Evolutionary conservation across 163 green algal species (phyloP).

Genomic region (Prototheca wickerhamii): DNA sequence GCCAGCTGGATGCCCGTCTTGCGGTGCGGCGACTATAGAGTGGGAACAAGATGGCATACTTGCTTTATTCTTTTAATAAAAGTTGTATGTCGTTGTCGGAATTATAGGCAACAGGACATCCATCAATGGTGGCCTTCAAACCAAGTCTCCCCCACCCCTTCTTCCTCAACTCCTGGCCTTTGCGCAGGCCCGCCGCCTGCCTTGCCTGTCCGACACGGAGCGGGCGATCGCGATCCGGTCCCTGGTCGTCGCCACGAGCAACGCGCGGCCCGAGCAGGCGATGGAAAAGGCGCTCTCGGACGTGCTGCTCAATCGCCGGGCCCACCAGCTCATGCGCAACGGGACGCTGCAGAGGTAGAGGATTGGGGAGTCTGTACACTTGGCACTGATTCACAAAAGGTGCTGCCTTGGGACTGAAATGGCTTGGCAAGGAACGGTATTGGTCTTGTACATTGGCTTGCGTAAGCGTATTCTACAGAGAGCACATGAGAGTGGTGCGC

Average conservation of each 20-base stretch:
- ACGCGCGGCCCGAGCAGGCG: constrained; percentile 7
- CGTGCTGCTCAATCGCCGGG: constrained; percentile 1
- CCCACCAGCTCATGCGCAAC: background rate
- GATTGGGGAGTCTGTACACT: too few relatives aligned
- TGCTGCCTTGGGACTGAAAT: too few relatives aligned
- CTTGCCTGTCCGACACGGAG: background rate
- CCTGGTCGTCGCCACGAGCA: constrained; percentile 18
- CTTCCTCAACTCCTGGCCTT: too few relatives aligned
- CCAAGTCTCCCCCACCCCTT: background rate
- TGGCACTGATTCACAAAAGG: too few relatives aligned
- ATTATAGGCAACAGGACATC: too few relatives aligned
- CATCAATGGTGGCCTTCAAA: too few relatives aligned
- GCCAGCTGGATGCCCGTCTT: background rate
- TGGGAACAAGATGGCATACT: background rate
- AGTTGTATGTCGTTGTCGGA: background rate
- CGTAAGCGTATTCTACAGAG: too few relatives aligned
- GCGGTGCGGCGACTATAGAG: background rate
- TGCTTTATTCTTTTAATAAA: background rate
- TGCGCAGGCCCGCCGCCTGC: background rate
- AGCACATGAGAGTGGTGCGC: too few relatives aligned
- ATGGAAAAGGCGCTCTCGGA: constrained; percentile 13
- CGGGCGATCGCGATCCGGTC: constrained; percentile 21
- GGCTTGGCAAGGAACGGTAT: background rate
- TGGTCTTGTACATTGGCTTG: too few relatives aligned
- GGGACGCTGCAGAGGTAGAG: background rate